Evolutionary conservation across 306 rosid genomes (phyloP).

Genomic region (Purshia tridentata): DNA sequence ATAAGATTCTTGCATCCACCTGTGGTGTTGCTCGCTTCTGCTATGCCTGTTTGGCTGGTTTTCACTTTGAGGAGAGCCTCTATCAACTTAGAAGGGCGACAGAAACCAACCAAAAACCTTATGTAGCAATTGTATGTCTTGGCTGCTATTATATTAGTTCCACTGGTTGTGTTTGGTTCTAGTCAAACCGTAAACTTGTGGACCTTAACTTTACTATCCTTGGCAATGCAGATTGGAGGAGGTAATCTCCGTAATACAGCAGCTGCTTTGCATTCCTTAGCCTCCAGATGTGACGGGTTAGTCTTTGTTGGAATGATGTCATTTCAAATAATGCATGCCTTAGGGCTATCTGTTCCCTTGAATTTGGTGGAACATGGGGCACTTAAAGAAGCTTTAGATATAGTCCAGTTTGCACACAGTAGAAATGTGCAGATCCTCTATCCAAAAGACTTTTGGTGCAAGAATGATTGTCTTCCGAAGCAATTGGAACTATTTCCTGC

Average conservation of each 20-base stretch:
- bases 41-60: conserved; percentile 71
- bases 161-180: background rate
- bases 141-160: background rate
- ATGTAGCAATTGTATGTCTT: conserved; percentile 75
- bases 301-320: conserved; percentile 87
- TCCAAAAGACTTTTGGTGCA: conserved; percentile 88
- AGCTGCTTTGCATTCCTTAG: conserved; percentile 67
- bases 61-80: conserved; percentile 75
- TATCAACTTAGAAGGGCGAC: conserved; percentile 45
- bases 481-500: conserved; percentile 56
- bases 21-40: conserved; percentile 86
- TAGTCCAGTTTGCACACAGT: conserved; percentile 50
- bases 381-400: conserved; percentile 47
- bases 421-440: conserved; percentile 52
- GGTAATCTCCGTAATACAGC: conserved; percentile 60
- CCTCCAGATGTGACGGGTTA: conserved; percentile 69
- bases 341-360: conserved; percentile 59
- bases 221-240: conserved; percentile 76
- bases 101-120: conserved; percentile 53
- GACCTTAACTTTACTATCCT: background rate
- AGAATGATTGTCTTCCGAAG: conserved; percentile 42
- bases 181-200: background rate
- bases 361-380: conserved; percentile 51
- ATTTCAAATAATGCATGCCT: conserved; percentile 82
- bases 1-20: conserved; percentile 82